Evolutionary conservation across 2,329 filamentous ascomycete genomes (phyloP), one percentile per base, ranked within the genome.

Genomic region (Cladosporium sphaerospermum): DNA sequence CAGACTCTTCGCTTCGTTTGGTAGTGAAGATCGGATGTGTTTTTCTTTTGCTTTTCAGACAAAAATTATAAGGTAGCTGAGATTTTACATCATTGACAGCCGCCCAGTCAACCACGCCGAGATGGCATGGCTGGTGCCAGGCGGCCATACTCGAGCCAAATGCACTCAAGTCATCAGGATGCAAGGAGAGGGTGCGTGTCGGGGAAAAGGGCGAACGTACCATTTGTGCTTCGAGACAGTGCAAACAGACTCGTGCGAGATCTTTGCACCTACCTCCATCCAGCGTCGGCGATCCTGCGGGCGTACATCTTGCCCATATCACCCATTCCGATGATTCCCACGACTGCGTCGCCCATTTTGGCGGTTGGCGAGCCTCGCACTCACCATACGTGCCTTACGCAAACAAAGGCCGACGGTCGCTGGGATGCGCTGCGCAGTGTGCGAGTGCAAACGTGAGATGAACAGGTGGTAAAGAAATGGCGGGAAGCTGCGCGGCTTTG

Each of bases 281-380:
- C 93, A 68, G 92, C 93, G 68, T 83, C 82, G 72, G 89, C 90
- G 65, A 99, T 81, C 67, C 84, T 83, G 67, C 86, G 83, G 66
- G 93, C 89, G 72, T 99, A 99, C 89, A 99, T 95, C 80, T 86
- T 95, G 66, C 93, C 93, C 93, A 99, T 99, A 67, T 96, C 92
- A 60, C 93, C 93, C 91, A 99, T 96, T 56, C 93, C 93, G 69
- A 99, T 99, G 67, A 99, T 87, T 61, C 93, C 93, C 61, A 99
- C 81, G 58, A 86, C 83, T 69, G 89, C 89, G 66, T 80, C 77
- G 62, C 85, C 81, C 84, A 81, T 75, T 54, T 54, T 75, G 62
- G 66, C 61, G 54, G 52, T 41, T 51, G 40, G 40, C 40, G 48
- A 44, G 48, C 48, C 32, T 23, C 32, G 40, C 48, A 40, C 48